Percentiles rank a stretch among this genome's conserved stretches.
Conservation (phyloP, 23 red algal species). For the Chondrus crispus region DNA sequence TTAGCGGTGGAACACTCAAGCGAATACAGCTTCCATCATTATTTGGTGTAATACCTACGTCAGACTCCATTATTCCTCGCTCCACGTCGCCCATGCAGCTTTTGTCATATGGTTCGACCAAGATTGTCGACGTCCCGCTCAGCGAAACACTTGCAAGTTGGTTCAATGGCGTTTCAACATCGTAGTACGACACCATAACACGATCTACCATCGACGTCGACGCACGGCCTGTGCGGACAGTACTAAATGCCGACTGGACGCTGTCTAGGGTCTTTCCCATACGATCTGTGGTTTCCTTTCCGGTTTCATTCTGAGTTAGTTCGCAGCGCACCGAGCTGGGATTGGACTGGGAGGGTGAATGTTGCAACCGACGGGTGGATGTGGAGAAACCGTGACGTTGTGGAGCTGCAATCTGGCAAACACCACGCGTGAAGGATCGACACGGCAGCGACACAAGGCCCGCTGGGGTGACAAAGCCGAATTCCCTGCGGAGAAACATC, state of each 20-base stretch:
- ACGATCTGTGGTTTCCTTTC: slow-evolving; percentile 56
- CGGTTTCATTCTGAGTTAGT: slow-evolving; percentile 62
- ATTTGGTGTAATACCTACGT: slow-evolving; percentile 90
- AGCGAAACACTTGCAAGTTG: slow-evolving; percentile 81
- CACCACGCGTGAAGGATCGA: too few species aligned
- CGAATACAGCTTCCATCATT: slow-evolving; percentile 88
- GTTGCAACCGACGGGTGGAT: too few species aligned
- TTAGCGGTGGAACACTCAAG: slow-evolving; percentile 82
- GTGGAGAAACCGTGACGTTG: too few species aligned
- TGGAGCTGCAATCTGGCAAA: too few species aligned
- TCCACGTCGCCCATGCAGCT: slow-evolving; percentile 77
- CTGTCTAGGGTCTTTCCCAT: slow-evolving; percentile 94
- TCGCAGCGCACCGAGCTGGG: slow-evolving; percentile 47
- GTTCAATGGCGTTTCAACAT: slow-evolving; percentile 88
- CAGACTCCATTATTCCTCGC: slow-evolving; percentile 71
- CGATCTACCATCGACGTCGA: slow-evolving; percentile 78
- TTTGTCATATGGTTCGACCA: slow-evolving; percentile 92
- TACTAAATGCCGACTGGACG: slow-evolving; percentile 77
- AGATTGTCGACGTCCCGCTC: slow-evolving; percentile 65
- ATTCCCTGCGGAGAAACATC: too few species aligned
- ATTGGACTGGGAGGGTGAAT: too few species aligned
- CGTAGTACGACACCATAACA: slow-evolving; percentile 91
- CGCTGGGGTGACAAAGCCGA: too few species aligned
- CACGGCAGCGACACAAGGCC: too few species aligned
- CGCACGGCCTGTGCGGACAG: slow-evolving; percentile 90